Conservation (phyloP, 2,329 filamentous ascomycete genomes). For the Pseudocercospora ulei region DNA sequence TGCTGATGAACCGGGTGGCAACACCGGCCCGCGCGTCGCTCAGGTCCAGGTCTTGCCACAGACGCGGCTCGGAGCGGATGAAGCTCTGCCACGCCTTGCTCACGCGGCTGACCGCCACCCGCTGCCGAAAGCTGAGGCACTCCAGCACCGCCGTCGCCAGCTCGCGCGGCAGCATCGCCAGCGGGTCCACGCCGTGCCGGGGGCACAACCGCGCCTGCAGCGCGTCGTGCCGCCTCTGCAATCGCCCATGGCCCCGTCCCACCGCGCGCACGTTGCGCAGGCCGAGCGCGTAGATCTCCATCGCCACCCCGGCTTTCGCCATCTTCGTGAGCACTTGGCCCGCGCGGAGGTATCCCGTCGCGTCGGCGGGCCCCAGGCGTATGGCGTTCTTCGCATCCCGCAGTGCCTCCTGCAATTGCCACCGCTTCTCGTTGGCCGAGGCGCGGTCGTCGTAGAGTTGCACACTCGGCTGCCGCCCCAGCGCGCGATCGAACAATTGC, state of each 20-base stretch:
- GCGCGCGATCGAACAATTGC: constrained; percentile 30
- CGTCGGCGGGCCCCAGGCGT: constrained; percentile 42
- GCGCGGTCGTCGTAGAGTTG: constrained; percentile 48
- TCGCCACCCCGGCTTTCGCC: constrained; percentile 45
- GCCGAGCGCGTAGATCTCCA: constrained; percentile 51
- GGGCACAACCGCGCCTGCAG: constrained; percentile 39
- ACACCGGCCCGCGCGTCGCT: constrained; percentile 39
- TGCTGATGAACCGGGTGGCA: constrained; percentile 36
- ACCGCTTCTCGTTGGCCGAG: constrained; percentile 47
- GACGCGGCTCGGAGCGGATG: constrained; percentile 39
- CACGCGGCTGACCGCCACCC: constrained; percentile 44
- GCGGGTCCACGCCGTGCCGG: constrained; percentile 43
- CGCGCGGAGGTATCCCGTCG: constrained; percentile 51
- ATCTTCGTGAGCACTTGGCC: constrained; percentile 43
- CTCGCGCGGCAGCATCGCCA: constrained; percentile 47
- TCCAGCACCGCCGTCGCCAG: constrained; percentile 45
- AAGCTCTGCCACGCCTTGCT: constrained; percentile 49
- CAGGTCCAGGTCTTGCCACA: constrained; percentile 49
- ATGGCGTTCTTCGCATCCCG: constrained; percentile 52
- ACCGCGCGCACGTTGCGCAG: constrained; percentile 44
- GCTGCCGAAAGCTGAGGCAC: constrained; percentile 45
- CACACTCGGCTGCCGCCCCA: constrained; percentile 28
- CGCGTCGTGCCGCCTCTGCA: constrained; percentile 39
- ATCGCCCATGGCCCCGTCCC: constrained; percentile 30
- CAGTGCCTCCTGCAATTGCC: constrained; percentile 44